phyloP scores from a whole-genome alignment of 805 yeast species.

The Kregervanrija delftensis region DNA sequence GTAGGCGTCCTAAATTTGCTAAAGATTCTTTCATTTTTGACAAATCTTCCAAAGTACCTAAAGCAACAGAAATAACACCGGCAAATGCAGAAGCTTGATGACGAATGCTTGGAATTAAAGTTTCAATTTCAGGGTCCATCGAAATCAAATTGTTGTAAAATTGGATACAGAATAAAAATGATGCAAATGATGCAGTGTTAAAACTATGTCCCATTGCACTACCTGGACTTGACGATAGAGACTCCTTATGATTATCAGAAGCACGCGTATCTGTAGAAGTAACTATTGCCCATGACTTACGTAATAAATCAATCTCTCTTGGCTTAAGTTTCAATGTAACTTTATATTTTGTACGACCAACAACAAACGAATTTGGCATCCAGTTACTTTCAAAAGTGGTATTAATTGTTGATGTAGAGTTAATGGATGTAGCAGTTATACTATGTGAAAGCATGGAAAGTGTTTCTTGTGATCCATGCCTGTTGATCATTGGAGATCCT shows the following conservation, averaged over 20 bases:
- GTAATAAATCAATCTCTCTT: slow-evolving; percentile 37
- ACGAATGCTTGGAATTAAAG: slow-evolving; percentile 62
- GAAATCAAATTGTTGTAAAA: slow-evolving; percentile 63
- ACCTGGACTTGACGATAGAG: not conserved
- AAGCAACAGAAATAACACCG: slow-evolving; percentile 65
- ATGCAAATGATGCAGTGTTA: slow-evolving; percentile 33
- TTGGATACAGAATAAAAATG: slow-evolving; percentile 67
- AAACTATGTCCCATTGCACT: slow-evolving; percentile 4
- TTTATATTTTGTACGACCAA: slow-evolving; percentile 18
- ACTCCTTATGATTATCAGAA: slow-evolving; percentile 1
- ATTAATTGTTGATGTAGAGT: slow-evolving; percentile 21
- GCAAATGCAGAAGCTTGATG: slow-evolving; percentile 81
- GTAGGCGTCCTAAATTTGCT: slow-evolving; percentile 62
- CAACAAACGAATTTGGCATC: slow-evolving; percentile 27
- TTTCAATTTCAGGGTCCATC: slow-evolving; percentile 55
- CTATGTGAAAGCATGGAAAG: slow-evolving; percentile 17
- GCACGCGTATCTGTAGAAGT: slow-evolving; percentile 14
- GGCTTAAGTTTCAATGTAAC: slow-evolving; percentile 21
- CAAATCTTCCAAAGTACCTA: slow-evolving; percentile 56
- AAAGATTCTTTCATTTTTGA: slow-evolving; percentile 52
- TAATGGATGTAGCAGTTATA: slow-evolving; percentile 20
- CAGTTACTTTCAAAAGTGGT: slow-evolving; percentile 26
- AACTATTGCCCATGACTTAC: slow-evolving; percentile 42
- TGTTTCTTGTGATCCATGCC: slow-evolving; percentile 10
- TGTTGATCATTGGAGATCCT: slow-evolving; percentile 4